Percentiles rank a stretch among this genome's conserved stretches.
Evolutionary conservation across 805 yeast genomes (phyloP).

Genomic region (Wickerhamiella domercqiae): DNA sequence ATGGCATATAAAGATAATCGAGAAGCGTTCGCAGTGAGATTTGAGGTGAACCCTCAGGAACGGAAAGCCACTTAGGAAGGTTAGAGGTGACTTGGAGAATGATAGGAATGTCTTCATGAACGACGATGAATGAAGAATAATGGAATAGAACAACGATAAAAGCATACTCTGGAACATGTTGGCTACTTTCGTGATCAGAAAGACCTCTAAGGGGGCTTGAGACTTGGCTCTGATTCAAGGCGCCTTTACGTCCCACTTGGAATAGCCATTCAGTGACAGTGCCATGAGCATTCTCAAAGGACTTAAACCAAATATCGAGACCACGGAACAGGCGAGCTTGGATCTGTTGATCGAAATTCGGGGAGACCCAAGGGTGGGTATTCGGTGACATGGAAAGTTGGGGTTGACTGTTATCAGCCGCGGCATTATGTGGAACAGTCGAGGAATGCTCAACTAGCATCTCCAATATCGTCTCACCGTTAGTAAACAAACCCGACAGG

Average conservation of each 20-base stretch:
- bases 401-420: conserved; percentile 1
- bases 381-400: background rate
- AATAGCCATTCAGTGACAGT: conserved; percentile 18
- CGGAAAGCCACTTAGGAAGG: conserved; percentile 16
- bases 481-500: conserved; percentile 12
- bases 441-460: conserved; percentile 8
- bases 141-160: conserved; percentile 18
- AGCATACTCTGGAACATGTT: conserved; percentile 18
- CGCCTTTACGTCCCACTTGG: conserved; percentile 9
- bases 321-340: conserved; percentile 21
- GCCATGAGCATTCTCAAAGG: conserved; percentile 19
- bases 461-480: conserved; percentile 13
- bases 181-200: conserved; percentile 12
- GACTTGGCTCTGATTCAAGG: no score
- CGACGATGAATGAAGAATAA: conserved; percentile 19
- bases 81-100: conserved; percentile 19
- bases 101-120: conserved; percentile 21
- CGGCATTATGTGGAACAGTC: background rate
- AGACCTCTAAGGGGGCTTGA: no score
- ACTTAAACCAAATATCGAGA: conserved; percentile 21
- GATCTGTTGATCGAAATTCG: conserved; percentile 15
- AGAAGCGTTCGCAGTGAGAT: conserved; percentile 7
- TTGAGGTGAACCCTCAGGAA: conserved; percentile 1
- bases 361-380: conserved; percentile 3
- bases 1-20: conserved; percentile 19